Base-by-base conservation (phyloP, 2,329 filamentous ascomycete species). In the Torrubiellomyces zombiae region DNA sequence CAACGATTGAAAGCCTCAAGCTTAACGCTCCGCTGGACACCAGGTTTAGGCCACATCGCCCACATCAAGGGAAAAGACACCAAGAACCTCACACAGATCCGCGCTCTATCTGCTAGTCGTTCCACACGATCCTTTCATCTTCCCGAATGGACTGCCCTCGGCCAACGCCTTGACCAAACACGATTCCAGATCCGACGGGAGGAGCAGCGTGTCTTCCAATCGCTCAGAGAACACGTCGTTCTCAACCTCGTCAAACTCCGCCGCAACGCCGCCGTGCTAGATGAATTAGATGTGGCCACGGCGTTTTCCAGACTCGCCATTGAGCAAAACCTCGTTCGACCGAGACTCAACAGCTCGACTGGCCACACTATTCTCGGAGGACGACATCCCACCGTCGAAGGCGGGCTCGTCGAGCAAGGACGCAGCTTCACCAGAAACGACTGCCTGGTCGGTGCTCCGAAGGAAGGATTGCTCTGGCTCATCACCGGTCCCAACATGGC, bases 401-500 rank as follows among this genome's bases (percentile, higher is more conserved):
- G 75, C 8, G 81, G 83, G 0, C 60, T 98, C 3, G 60, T 68
- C 34, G 72, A 78, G 35, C 74, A 83, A 44, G 86, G 86, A 2
- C 71, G 82, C 16, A 71, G 56, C 8, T 95, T 95, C 43, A 74
- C 81, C 21, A 65, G 71, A 24, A 95, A 95, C 39, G 80, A 94
- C 52, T 92, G 82, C 48, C 60, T 78, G 18, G 63, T 94, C 3
- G 78, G 78, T n/a, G 70, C 53, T 49, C 66, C 34, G 47, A 74
- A 18, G 63, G 51, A 77, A 57, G 60, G 70, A 56, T 39, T 61
- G 58, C 27, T 80, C 53, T 57, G 75, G 74, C 40, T 68, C 47
- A 56, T 86, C 66, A 66, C 79, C 38, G 58, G 89, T 0, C 89
- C 89, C n/a, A 98, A 98, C 51, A 98, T 98, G 89, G 89, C 77